Evolutionary conservation across 257 asterid genomes (phyloP), one percentile per base, ranked within the genome.

Genomic region (Voacanga thouarsii): DNA sequence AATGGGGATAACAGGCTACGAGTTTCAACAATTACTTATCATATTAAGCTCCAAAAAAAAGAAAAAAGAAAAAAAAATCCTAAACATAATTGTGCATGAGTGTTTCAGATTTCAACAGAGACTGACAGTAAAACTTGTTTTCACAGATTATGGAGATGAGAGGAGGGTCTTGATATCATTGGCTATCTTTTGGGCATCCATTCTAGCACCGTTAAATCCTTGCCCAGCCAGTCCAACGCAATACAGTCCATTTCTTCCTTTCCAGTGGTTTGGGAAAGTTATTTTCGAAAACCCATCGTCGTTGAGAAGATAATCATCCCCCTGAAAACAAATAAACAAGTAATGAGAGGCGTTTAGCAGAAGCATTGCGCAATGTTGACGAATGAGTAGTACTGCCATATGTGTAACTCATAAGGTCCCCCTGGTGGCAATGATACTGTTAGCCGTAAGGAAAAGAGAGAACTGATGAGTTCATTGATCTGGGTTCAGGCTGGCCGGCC

Each of bases 141-240:
- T 43, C 8, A 47, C 14, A 8, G 51, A 47, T 47, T 11, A 47
- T 11, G 51, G 12, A 47, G 14, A 47, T 47, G 14, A 3, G 80
- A 0, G 80, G 78, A 69, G 77, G 51, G 86, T 16, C 56, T 73
- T 86, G 76, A 94, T 87, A 60, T 89, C 84, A 10, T 82, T 81
- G 78, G 97, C 95, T 75, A 94, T 90, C 49, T 68, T 86, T 57
- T 89, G 80, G 60, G 96, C 95, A 82, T 93, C 98, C 39, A 79
- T 19, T 15, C 91, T 83, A 67, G 92, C 86, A 65, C 98, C 98
- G 55, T 74, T 76, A 28, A 92, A 76, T 75, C 97, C 97, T 70
- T 65, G 82, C 53, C 89, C 83, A 56, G 94, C 86, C 79, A 94
- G 78, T 66, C 97, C 97, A 74, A 72, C 87, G 49, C 94, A 92